phyloP scores from a whole-genome alignment of 1,284 basidiomycete genomes.

The Marasmius sp. region DNA sequence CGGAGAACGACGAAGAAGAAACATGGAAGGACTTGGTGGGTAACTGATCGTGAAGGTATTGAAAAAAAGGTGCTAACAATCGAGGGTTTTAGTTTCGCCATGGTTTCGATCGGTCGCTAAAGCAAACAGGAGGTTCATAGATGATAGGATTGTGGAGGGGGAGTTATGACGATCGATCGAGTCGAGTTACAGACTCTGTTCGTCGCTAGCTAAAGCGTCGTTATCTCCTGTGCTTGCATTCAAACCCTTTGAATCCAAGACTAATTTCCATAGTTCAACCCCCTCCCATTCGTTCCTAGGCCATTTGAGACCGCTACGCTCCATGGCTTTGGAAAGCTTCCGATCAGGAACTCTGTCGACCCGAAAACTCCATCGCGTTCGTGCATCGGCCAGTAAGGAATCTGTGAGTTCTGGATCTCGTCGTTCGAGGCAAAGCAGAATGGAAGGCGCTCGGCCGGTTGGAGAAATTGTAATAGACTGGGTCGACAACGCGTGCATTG shows the following conservation, averaged over 20 bases:
- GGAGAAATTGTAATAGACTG: conserved; percentile 27
- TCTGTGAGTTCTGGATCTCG: neutral
- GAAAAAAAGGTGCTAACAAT: too few species aligned
- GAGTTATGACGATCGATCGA: neutral
- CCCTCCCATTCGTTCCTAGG: conserved; percentile 71
- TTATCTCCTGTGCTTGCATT: neutral
- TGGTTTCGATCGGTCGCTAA: conserved; percentile 69
- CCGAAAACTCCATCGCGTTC: conserved; percentile 49
- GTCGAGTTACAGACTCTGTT: neutral
- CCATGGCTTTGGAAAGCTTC: conserved; percentile 44
- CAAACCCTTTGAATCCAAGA: conserved; percentile 6
- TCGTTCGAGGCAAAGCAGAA: neutral
- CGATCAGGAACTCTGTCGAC: conserved; percentile 60
- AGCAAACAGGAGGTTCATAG: conserved; percentile 18
- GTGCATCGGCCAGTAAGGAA: conserved; percentile 36
- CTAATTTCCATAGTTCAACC: conserved; percentile 71
- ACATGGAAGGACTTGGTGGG: conserved; percentile 77
- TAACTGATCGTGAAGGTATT: conserved; percentile 10
- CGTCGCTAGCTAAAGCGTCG: neutral
- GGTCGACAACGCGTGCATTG: conserved; percentile 55
- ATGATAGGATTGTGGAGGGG: neutral
- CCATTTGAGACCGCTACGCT: conserved; percentile 58
- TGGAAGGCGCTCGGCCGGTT: conserved; percentile 26
- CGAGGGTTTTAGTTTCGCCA: conserved; percentile 53
- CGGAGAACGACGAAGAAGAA: conserved; percentile 79